phyloP scores from a whole-genome alignment of 768 basidiomycete species.

The Scleroderma citrinum region DNA sequence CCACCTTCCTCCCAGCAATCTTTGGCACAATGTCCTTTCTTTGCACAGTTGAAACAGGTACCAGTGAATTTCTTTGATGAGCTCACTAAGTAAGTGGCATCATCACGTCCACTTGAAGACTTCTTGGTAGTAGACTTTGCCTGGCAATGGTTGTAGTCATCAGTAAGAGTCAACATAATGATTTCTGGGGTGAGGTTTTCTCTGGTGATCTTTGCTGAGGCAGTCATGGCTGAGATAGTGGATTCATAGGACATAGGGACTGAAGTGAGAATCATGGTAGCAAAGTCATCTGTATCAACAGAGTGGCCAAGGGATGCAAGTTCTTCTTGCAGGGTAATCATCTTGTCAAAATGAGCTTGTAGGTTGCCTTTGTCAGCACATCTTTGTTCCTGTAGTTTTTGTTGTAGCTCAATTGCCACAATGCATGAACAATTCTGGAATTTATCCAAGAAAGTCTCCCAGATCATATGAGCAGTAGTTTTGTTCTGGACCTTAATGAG shows the following conservation, averaged over 20 bases:
- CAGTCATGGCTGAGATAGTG: constrained; percentile 14
- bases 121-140: background rate
- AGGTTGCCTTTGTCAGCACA: constrained; percentile 26
- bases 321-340: constrained; percentile 26
- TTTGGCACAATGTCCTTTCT: background rate
- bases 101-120: background rate
- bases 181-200: no score
- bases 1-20: background rate
- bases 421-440: background rate
- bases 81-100: background rate
- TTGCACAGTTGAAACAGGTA: background rate
- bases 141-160: background rate
- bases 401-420: background rate
- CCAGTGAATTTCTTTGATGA: background rate
- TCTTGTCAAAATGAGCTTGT: constrained; percentile 23
- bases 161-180: no score
- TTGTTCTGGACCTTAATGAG: background rate
- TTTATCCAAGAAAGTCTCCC: background rate
- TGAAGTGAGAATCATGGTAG: constrained; percentile 29
- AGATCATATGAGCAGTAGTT: background rate
- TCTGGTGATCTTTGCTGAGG: background rate
- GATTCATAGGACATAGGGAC: constrained; percentile 30
- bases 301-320: constrained; percentile 29
- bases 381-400: background rate
- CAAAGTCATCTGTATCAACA: constrained; percentile 8